phyloP scores from a whole-genome alignment of 176 grass and related monocot genomes.

The Aegilops sharonensis region DNA sequence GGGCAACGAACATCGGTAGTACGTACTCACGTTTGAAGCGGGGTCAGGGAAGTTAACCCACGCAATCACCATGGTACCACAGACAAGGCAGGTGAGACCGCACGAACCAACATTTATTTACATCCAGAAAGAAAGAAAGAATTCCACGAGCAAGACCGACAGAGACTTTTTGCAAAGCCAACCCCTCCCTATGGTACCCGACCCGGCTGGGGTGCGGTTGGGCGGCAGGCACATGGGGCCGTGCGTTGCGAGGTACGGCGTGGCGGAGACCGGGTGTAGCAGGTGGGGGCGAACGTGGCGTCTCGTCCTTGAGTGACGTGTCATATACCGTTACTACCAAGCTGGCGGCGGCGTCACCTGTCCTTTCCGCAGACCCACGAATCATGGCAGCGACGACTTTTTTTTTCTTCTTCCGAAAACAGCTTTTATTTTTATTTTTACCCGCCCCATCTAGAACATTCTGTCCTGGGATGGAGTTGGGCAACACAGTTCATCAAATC shows the following conservation, averaged over 20 bases:
- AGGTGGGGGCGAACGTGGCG: not conserved
- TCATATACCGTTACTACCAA: not conserved
- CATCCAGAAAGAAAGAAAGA: not conserved
- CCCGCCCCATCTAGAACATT: not conserved
- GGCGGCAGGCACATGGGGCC: not conserved
- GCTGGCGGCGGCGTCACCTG: not conserved
- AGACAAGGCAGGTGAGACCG: not conserved
- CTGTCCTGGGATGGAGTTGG: too few relatives aligned
- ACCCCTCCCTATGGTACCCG: not conserved
- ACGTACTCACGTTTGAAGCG: not conserved
- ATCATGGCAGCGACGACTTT: not conserved
- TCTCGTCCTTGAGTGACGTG: not conserved
- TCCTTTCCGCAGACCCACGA: not conserved
- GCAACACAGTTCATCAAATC: too few relatives aligned
- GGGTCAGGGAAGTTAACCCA: not conserved
- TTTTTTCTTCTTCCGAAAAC: too few relatives aligned
- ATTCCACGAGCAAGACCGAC: not conserved
- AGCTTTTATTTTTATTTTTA: not conserved
- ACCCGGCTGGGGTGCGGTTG: not conserved
- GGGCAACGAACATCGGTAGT: not conserved
- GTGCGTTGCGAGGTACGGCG: not conserved
- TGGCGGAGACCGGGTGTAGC: not conserved
- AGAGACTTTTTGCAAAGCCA: not conserved
- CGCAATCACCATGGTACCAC: not conserved
- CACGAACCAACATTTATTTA: constrained; percentile 15